Percentiles rank a stretch among this genome's conserved stretches.
Conservation (phyloP, 208 protist genomes). For the Crithidia sp. region DNA sequence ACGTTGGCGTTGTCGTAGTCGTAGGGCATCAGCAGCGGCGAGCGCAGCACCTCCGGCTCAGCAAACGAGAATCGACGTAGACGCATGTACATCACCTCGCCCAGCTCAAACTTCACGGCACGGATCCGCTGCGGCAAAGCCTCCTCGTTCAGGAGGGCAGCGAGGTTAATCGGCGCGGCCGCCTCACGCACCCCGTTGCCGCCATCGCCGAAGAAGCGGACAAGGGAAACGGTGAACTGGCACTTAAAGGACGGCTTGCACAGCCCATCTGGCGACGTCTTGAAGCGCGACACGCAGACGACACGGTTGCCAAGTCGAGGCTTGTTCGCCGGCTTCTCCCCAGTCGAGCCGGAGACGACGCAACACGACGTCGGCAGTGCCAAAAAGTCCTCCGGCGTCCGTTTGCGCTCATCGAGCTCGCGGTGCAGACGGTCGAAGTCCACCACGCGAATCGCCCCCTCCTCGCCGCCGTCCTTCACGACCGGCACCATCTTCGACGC, state of each 20-base stretch:
- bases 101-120: constrained; percentile 48
- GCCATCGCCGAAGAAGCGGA: constrained; percentile 42
- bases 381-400: constrained; percentile 47
- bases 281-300: constrained; percentile 67
- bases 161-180: constrained; percentile 45
- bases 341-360: constrained; percentile 50
- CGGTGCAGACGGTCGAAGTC: constrained; percentile 59
- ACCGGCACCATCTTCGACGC: constrained; percentile 25
- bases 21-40: constrained; percentile 62
- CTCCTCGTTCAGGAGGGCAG: constrained; percentile 64
- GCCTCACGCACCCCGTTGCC: constrained; percentile 34
- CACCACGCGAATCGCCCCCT: constrained; percentile 31
- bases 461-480: background rate
- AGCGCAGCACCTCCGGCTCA: constrained; percentile 33
- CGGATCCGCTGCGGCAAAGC: constrained; percentile 47
- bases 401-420: constrained; percentile 44
- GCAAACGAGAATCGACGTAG: constrained; percentile 58
- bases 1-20: constrained; percentile 63
- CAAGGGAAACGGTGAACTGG: constrained; percentile 50
- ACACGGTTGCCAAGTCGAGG: constrained; percentile 54
- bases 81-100: constrained; percentile 65
- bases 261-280: constrained; percentile 62
- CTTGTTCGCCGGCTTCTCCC: constrained; percentile 35
- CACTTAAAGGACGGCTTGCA: constrained; percentile 81
- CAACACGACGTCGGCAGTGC: constrained; percentile 58